Conservation (phyloP, 2,329 filamentous ascomycete genomes). For the Ophiostoma sp. region DNA sequence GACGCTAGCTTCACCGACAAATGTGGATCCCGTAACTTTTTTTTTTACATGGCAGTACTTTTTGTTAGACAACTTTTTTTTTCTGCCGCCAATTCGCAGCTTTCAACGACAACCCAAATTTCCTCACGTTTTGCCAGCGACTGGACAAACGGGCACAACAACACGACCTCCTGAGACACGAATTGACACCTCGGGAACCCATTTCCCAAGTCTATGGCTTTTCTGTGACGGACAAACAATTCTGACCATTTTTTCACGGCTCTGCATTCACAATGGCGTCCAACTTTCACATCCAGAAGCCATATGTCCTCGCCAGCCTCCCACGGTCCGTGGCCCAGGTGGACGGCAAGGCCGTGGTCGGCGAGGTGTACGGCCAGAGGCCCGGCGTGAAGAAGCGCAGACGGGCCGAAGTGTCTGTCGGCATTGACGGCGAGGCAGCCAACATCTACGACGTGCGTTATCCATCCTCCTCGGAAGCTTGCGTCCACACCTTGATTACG, state of each 20-base stretch:
- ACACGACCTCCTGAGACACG: background rate
- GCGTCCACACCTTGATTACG: background rate
- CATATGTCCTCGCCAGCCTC: slow-evolving; percentile 57
- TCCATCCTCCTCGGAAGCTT: background rate
- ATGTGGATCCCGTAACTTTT: slow-evolving; percentile 22
- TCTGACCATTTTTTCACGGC: background rate
- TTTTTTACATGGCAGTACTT: slow-evolving; percentile 22
- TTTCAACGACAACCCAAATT: slow-evolving; percentile 11
- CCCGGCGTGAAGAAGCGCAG: slow-evolving; percentile 54
- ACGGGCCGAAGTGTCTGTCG: slow-evolving; percentile 58
- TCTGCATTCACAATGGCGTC: slow-evolving; percentile 45
- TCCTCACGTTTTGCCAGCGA: slow-evolving; percentile 16
- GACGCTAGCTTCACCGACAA: slow-evolving; percentile 19
- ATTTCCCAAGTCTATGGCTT: background rate
- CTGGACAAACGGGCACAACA: background rate
- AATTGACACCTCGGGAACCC: background rate
- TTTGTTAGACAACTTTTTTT: slow-evolving; percentile 24
- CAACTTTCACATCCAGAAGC: slow-evolving; percentile 58
- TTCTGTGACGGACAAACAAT: background rate
- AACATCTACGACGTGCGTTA: slow-evolving; percentile 59
- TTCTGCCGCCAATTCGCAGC: slow-evolving; percentile 26
- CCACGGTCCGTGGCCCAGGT: slow-evolving; percentile 53
- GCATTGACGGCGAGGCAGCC: slow-evolving; percentile 58
- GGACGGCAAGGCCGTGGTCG: slow-evolving; percentile 49
- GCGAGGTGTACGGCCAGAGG: slow-evolving; percentile 57